Conservation (phyloP, 495 filamentous ascomycete genomes). For the Niebla homalea region DNA sequence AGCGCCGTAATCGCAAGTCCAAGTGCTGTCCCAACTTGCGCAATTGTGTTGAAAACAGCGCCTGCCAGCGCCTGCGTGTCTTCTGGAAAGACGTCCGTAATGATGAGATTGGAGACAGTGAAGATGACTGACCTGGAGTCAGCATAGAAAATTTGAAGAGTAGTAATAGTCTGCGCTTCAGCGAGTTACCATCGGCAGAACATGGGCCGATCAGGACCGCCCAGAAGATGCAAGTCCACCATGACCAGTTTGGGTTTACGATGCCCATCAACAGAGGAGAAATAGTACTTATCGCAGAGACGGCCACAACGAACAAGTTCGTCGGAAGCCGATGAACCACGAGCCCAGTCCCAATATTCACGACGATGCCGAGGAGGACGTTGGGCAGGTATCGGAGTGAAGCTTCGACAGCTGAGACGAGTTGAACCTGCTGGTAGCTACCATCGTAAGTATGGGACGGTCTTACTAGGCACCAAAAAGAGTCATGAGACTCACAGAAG, state of each 20-base stretch:
- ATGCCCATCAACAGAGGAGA: conserved; percentile 41
- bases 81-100: conserved; percentile 35
- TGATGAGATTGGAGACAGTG: conserved; percentile 45
- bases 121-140: too few relatives aligned
- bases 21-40: conserved; percentile 41
- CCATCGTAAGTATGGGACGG: too few relatives aligned
- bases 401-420: conserved; percentile 29
- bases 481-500: conserved; percentile 25
- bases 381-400: conserved; percentile 44
- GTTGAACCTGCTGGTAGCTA: conserved; percentile 32
- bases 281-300: conserved; percentile 31
- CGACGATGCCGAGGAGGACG: conserved; percentile 35
- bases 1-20: conserved; percentile 37
- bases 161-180: too few relatives aligned
- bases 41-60: conserved; percentile 45
- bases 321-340: conserved; percentile 39
- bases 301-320: conserved; percentile 32
- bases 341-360: conserved; percentile 42
- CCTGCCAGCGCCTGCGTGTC: conserved; percentile 41
- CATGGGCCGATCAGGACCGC: conserved; percentile 14
- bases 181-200: conserved; percentile 4
- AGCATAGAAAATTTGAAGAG: too few relatives aligned
- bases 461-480: not conserved
- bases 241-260: conserved; percentile 30
- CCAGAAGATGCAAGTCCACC: conserved; percentile 45